These are phyloP conservation scores for Xylaria sp. DNA, from an alignment of 2,329 filamentous ascomycete genomes.

Conservation along the genomic window DNA sequence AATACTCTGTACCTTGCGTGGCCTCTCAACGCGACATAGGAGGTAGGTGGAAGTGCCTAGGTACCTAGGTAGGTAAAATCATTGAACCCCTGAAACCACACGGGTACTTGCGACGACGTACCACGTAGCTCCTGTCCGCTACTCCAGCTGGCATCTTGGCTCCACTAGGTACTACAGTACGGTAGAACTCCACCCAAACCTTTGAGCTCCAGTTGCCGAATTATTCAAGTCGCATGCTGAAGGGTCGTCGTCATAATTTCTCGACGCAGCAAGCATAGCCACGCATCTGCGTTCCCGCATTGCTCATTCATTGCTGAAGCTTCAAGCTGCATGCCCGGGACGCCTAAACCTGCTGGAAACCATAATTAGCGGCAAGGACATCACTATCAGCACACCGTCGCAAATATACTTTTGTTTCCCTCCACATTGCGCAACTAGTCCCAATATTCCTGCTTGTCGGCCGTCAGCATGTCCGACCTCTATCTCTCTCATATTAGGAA, in stretches of 20 bases:
- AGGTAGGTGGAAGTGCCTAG: neutral
- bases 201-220: slow-evolving; percentile 21
- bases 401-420: slow-evolving; percentile 11
- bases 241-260: slow-evolving; percentile 43
- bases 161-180: neutral
- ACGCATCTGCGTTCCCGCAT: slow-evolving; percentile 18
- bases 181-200: neutral
- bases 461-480: slow-evolving; percentile 63
- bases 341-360: neutral
- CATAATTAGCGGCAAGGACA: neutral
- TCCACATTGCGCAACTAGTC: slow-evolving; percentile 10
- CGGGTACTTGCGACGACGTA: too few species aligned
- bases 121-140: too few species aligned
- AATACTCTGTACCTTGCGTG: too few species aligned
- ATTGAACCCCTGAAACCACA: neutral
- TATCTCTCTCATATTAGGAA: slow-evolving; percentile 62
- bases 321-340: neutral
- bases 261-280: slow-evolving; percentile 38
- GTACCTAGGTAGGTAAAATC: neutral
- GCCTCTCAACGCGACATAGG: too few species aligned
- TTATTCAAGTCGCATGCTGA: neutral
- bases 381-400: neutral
- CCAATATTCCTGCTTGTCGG: slow-evolving; percentile 1
- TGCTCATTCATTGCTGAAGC: slow-evolving; percentile 19
- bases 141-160: neutral